These are phyloP conservation scores for Bocquillonia castaneifolia DNA, from an alignment of 441 rosid species.

Conservation along the genomic window DNA sequence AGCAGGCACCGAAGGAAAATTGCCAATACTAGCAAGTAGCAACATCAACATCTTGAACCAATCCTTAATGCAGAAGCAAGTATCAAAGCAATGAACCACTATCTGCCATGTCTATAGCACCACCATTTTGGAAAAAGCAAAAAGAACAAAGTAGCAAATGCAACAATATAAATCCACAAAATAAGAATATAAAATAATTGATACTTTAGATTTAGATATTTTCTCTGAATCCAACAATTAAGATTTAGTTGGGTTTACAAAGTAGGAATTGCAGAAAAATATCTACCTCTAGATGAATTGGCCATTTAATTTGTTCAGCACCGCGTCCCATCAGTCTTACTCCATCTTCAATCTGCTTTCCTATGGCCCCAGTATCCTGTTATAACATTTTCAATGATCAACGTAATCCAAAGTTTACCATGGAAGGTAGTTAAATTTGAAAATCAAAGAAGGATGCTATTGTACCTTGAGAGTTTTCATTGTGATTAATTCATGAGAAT, in stretches of 20 bases:
- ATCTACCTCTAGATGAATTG: conserved; percentile 85
- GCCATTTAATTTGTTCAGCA: conserved; percentile 80
- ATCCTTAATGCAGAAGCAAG: neutral
- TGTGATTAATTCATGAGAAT: conserved; percentile 85
- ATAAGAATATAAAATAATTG: neutral
- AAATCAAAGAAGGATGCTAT: conserved; percentile 8
- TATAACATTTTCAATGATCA: conserved; percentile 3
- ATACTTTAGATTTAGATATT: neutral
- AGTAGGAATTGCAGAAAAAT: conserved; percentile 1
- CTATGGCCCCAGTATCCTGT: conserved; percentile 76
- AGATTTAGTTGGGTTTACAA: neutral
- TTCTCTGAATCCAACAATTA: neutral
- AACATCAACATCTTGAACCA: neutral
- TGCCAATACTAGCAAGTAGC: neutral
- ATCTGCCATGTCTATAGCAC: neutral
- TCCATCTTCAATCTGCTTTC: conserved; percentile 89
- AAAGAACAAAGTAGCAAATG: neutral
- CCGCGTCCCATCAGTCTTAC: conserved; percentile 98
- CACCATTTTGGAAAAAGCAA: conserved; percentile 8
- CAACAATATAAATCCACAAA: conserved; percentile 9
- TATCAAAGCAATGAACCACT: neutral
- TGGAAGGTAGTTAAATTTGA: conserved; percentile 5
- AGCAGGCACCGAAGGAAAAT: neutral
- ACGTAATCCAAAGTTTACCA: conserved; percentile 6
- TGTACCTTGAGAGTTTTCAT: conserved; percentile 94